Evolutionary conservation across 768 basidiomycete species (phyloP), one percentile per base, ranked within the genome.

Genomic region (Lactarius deliciosus): DNA sequence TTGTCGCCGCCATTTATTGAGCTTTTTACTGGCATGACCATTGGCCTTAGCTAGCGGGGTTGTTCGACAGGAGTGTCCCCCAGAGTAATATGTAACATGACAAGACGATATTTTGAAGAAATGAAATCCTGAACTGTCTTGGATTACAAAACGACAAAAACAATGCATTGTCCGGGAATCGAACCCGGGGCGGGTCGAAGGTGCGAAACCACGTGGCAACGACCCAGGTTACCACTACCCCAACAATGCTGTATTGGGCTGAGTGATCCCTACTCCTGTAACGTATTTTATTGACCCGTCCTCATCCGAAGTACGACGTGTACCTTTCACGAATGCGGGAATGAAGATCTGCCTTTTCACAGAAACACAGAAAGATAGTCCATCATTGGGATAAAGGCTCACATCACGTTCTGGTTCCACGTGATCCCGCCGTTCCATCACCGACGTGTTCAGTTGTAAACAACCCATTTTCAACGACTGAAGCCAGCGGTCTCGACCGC

Each of bases 311-410:
- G 32, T 3, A 34, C 9, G 32, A 10, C 34, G 9, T 34, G 34
- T 36, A 38, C 36, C 15, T n/a, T 38, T 34, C n/a, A 28, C 61
- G 32, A 20, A 16, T 2, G 86, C 87, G 2, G 81, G 80, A 87
- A 83, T 72, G 72, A 83, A 36, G 75, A 79, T 1, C 73, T 83
- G 57, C 78, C 82, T 7, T 7, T 76, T 79, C 2, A 82, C 81
- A 7, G 56, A 74, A 74, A 45, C 2, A 82, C 81, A 7, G 56
- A 74, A 74, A 45, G 76, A 83, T 36, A 80, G 86, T 62, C 36
- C 36, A 36, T 11, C 34, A 11, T 36, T 6, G 32, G 32, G 32
- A 34, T 34, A 34, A 9, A 9, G 32, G 36, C 36, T 36, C 10
- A 36, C 36, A 10, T 36, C 8, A 1, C 36, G 11, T 38, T 38